Percentiles rank a stretch among this genome's conserved stretches.
Conservation (phyloP, 352 stramenopile genomes). For the Phytophthora idaei region DNA sequence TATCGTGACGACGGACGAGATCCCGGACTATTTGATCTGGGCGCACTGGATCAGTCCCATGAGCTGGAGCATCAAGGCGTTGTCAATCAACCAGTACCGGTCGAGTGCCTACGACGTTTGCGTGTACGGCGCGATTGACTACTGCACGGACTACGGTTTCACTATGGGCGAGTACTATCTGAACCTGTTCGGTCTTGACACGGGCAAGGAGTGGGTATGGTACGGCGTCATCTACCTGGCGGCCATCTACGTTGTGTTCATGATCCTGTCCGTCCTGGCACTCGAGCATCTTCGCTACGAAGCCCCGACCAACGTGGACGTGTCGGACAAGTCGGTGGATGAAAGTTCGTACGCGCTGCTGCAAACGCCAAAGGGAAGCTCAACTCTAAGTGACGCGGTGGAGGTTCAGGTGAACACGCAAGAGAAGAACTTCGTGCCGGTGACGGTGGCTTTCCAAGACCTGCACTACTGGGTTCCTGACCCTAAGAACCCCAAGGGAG, state of each 20-base stretch:
- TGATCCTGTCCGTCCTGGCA: slow-evolving; percentile 20
- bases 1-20: slow-evolving; percentile 47
- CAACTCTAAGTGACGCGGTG: neutral
- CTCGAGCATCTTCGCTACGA: slow-evolving; percentile 28
- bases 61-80: slow-evolving; percentile 43
- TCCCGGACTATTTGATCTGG: slow-evolving; percentile 54
- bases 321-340: slow-evolving; percentile 9
- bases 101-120: slow-evolving; percentile 24
- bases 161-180: slow-evolving; percentile 46
- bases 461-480: slow-evolving; percentile 25
- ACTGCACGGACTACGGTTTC: slow-evolving; percentile 30
- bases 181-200: slow-evolving; percentile 20
- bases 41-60: slow-evolving; percentile 67
- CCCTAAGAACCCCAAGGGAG: slow-evolving; percentile 8
- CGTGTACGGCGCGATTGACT: slow-evolving; percentile 33
- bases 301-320: slow-evolving; percentile 19
- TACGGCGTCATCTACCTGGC: slow-evolving; percentile 24
- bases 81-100: slow-evolving; percentile 40
- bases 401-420: slow-evolving; percentile 5
- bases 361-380: slow-evolving; percentile 12
- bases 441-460: slow-evolving; percentile 31
- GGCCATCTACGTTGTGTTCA: slow-evolving; percentile 28
- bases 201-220: slow-evolving; percentile 19
- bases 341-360: slow-evolving; percentile 14
- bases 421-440: slow-evolving; percentile 25